Conservation (phyloP, 768 basidiomycete genomes). For the Tulasnella sp. region DNA sequence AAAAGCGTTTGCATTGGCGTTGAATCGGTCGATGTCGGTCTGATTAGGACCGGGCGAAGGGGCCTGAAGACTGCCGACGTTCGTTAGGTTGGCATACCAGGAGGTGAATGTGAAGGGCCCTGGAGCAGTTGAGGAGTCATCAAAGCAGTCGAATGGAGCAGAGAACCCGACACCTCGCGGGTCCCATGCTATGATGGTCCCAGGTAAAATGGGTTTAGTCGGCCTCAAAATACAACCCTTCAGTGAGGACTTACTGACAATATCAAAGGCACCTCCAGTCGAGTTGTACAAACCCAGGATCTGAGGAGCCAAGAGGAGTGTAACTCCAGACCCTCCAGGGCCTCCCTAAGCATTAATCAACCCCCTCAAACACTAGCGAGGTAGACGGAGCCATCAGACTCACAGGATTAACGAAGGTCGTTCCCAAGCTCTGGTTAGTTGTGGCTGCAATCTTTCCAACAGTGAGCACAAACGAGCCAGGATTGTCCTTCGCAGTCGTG, state of each 20-base stretch:
- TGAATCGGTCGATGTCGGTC: neutral
- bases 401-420: neutral
- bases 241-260: neutral
- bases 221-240: neutral
- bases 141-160: neutral
- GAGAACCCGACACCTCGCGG: conserved; percentile 2
- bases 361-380: neutral
- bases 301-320: neutral
- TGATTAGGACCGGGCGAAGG: neutral
- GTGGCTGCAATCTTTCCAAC: neutral
- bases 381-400: neutral
- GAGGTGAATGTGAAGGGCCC: neutral
- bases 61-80: neutral
- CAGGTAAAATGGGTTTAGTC: neutral
- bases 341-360: neutral
- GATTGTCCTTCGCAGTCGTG: too few species aligned
- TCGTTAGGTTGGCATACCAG: neutral
- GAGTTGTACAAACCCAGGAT: neutral
- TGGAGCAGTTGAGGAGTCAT: neutral
- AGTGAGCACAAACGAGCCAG: neutral
- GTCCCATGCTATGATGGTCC: neutral
- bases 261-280: conserved; percentile 4
- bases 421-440: neutral
- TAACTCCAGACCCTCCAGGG: neutral
- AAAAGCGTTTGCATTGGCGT: neutral